Evolutionary conservation across 2,329 filamentous ascomycete genomes (phyloP), one percentile per base, ranked within the genome.

Genomic region (Grosmannia penicillata): DNA sequence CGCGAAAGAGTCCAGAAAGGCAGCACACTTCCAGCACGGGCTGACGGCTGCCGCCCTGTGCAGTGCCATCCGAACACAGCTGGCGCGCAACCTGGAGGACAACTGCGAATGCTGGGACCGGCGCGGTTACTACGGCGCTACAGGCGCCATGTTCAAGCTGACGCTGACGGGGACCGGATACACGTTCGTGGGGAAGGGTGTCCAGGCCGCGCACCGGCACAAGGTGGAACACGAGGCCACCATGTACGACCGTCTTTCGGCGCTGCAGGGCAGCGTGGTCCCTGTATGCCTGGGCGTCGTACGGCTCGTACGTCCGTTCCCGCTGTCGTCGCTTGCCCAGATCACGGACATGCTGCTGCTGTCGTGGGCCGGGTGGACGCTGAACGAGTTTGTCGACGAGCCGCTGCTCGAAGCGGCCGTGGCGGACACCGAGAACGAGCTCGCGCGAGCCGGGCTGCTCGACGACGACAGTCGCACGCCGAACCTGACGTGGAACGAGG

Each of bases 131-230:
- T 33, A 22, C 4, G 43, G 43, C 31, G 40, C 39, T 10, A 38
- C 23, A 26, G 43, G 27, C 2, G 30, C 21, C 18, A 26, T 44
- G 30, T 43, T 46, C 33, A 44, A 44, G 42, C 19, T 46, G n/a
- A 41, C 42, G 21, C 19, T 44, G 6, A 26, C 25, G 7, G 40
- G 36, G 8, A 38, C 37, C 33, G 40, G 42, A 4, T 46, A 46
- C 23, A 46, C 44, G 19, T 39, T 46, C 43, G 38, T 45, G 7
- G 42, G 25, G 28, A 44, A 44, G 36, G 44, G 39, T 7, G 37
- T 38, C 10, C 26, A 41, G 33, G 8, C n/a, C 33, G 18, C 5
- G n/a, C 27, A 37, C 25, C 25, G 23, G 14, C 10, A 17, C 13
- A 18, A 15, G 30, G 32, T 46, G 26, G 13, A 7, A 18, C 37